These are phyloP conservation scores for Dinochytrium kinnereticum DNA, from an alignment of 371 early-diverging fungal species.

Conservation along the genomic window DNA sequence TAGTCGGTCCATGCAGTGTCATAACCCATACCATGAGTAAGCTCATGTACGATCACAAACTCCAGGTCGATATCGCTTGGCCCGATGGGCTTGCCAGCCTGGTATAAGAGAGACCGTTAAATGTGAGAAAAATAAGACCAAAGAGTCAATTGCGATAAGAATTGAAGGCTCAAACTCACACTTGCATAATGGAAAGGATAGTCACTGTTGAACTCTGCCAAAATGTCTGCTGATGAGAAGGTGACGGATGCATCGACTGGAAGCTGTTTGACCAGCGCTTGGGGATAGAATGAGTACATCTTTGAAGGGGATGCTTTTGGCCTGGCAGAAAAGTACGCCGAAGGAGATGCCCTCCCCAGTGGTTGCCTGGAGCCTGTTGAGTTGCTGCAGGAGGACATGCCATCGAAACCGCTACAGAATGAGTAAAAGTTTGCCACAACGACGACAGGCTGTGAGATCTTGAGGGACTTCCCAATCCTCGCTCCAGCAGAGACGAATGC, in stretches of 20 bases:
- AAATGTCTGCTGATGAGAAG: conserved; percentile 58
- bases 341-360: conserved; percentile 41
- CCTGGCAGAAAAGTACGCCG: conserved; percentile 52
- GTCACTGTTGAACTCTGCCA: conserved; percentile 67
- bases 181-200: conserved; percentile 44
- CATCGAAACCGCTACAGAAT: conserved; percentile 53
- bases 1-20: conserved; percentile 51
- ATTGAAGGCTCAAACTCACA: not conserved
- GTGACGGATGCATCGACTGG: conserved; percentile 28
- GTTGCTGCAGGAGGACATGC: conserved; percentile 36
- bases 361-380: conserved; percentile 45
- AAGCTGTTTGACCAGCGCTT: conserved; percentile 67
- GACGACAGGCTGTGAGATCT: conserved; percentile 50
- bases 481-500: conserved; percentile 30
- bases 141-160: too few species aligned
- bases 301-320: conserved; percentile 52
- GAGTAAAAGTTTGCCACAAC: conserved; percentile 62
- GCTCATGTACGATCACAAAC: conserved; percentile 65
- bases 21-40: conserved; percentile 70
- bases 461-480: conserved; percentile 12
- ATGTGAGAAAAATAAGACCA: not conserved
- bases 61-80: conserved; percentile 60
- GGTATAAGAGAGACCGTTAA: conserved; percentile 9
- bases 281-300: conserved; percentile 63
- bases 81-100: conserved; percentile 49